Conservation (phyloP, 129 eudicot genomes). For the Rutidosis leptorrhynchoides region DNA sequence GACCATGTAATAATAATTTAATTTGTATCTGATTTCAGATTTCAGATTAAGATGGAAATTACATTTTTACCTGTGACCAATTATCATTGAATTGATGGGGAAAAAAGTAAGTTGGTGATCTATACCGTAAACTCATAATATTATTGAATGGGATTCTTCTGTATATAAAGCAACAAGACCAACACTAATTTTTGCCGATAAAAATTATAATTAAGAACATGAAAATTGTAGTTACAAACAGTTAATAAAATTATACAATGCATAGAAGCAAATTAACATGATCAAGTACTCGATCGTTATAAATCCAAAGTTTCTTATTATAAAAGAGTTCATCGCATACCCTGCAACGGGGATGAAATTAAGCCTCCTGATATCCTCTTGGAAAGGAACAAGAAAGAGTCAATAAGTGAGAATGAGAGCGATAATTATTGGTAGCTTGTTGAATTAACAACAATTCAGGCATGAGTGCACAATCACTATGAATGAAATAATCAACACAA, state of each 20-base stretch:
- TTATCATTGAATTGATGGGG: too few species aligned
- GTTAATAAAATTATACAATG: too few species aligned
- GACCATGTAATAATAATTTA: conserved; percentile 5
- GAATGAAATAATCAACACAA: neutral
- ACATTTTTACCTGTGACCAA: conserved; percentile 7
- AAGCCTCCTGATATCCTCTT: neutral
- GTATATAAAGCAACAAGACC: too few species aligned
- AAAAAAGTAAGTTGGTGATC: too few species aligned
- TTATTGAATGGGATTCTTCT: neutral
- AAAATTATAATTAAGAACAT: too few species aligned
- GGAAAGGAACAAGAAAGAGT: neutral
- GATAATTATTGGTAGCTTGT: neutral
- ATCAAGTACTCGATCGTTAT: neutral
- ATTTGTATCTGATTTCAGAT: conserved; percentile 12
- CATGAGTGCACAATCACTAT: neutral
- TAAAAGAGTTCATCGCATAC: neutral
- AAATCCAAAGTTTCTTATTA: neutral
- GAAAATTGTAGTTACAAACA: too few species aligned
- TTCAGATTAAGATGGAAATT: neutral
- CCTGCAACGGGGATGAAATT: neutral
- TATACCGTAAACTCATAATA: too few species aligned
- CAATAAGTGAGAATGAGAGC: neutral
- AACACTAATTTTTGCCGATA: too few species aligned
- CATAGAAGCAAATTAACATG: too few species aligned
- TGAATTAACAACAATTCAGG: neutral